These are phyloP conservation scores for Beta corolliflora DNA, from an alignment of 179 eudicot species.

Conservation along the genomic window DNA sequence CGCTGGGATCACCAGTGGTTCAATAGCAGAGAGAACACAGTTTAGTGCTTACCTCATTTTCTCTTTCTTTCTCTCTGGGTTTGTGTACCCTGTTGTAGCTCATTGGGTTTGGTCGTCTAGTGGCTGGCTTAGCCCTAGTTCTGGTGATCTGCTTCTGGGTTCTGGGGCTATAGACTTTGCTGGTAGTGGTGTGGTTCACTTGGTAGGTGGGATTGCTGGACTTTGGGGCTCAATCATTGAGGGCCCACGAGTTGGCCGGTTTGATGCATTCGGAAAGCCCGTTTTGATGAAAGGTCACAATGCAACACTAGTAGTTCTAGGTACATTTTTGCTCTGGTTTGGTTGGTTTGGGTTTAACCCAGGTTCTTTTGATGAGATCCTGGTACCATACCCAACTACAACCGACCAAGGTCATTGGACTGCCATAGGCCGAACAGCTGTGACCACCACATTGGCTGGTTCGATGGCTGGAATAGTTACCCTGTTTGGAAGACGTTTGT, in stretches of 20 bases:
- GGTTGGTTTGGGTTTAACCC: conserved; percentile 42
- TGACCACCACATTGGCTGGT: conserved; percentile 68
- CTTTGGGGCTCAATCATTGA: conserved; percentile 68
- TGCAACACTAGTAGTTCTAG: conserved; percentile 37
- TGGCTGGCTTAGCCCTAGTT: conserved; percentile 32
- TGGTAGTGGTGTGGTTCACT: conserved; percentile 78
- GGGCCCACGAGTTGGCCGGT: conserved; percentile 77
- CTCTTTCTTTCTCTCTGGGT: conserved; percentile 68
- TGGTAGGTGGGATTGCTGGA: conserved; percentile 75
- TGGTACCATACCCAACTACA: conserved; percentile 30
- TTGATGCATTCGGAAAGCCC: conserved; percentile 53
- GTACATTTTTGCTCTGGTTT: conserved; percentile 35
- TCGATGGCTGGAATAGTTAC: conserved; percentile 61
- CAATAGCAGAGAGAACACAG: conserved; percentile 86
- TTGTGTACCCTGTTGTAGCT: conserved; percentile 38
- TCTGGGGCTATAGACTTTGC: conserved; percentile 81
- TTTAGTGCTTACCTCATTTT: conserved; percentile 67
- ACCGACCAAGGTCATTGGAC: conserved; percentile 49
- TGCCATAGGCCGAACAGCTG: conserved; percentile 64
- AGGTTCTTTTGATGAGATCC: conserved; percentile 29
- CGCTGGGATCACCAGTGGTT: conserved; percentile 80
- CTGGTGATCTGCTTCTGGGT: conserved; percentile 40
- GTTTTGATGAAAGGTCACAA: conserved; percentile 32
- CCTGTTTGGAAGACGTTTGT: conserved; percentile 52
- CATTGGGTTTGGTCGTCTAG: conserved; percentile 38